Base-by-base conservation (phyloP, 306 rosid species). In the Nissolia schottii region DNA sequence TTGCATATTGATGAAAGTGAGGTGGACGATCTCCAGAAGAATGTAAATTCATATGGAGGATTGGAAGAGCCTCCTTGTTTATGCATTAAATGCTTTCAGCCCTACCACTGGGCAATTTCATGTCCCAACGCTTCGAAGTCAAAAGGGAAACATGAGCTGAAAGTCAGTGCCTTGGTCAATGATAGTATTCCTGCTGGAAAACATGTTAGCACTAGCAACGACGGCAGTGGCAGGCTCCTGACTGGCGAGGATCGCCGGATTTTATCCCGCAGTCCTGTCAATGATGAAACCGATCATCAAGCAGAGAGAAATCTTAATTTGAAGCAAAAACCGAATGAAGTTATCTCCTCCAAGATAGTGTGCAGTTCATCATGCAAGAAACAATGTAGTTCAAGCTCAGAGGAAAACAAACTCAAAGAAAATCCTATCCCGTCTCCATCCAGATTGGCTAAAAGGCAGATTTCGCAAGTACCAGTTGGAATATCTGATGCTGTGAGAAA, bases 71-170 rank as follows among this genome's bases (percentile, higher is more conserved):
- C 34, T 12, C 56, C 86, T 48, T 80, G 75, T 73, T 35, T 79
- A 8, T 85, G 96, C 87, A 77, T 87, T 63, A 81, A 83, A 79
- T 90, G 95, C 51, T 86, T 85, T 64, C 80, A 76, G 78, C 67
- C 60, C 57, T 77, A 76, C 79, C 92, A 88, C 74, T 85, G 96
- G 96, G 91, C 91, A 14, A 57, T 75, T 67, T 81, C 95, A 16
- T 92, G 98, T 64, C 88, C 89, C 29, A 59, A n/a, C n/a, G n/a
- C 49, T 7, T 76, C 83, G 28, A 38, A 60, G 71, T 70, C 83
- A 11, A 77, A 32, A 69, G 64, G 82, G 78, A 75, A 65, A 72
- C 81, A 54, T 63, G 84, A 66, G 70, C 3, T 35, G 20, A 68
- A 79, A 73, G 57, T 68, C 56, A 55, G 77, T 40, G 11, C 69